phyloP scores from a whole-genome alignment of 2,329 filamentous ascomycete species.

The Aureobasidium sp. region DNA sequence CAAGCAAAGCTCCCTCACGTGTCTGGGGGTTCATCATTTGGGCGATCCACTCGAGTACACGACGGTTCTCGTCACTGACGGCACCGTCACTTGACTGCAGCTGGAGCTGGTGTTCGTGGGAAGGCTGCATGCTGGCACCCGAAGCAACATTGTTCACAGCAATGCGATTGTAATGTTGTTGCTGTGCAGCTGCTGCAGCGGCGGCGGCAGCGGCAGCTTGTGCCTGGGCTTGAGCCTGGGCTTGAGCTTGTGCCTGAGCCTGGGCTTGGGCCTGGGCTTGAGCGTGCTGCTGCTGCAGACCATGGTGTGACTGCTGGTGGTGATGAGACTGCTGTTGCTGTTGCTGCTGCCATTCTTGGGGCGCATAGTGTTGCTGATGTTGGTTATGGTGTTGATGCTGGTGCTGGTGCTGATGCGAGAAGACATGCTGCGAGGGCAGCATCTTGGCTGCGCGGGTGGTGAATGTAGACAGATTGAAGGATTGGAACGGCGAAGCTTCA shows the following conservation, averaged over 20 bases:
- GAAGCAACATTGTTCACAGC: constrained; percentile 31
- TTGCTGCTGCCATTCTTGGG: constrained; percentile 44
- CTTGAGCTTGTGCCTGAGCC: constrained; percentile 33
- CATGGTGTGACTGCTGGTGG: constrained; percentile 44
- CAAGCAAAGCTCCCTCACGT: constrained; percentile 82
- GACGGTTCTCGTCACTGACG: constrained; percentile 70
- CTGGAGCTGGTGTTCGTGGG: constrained; percentile 11
- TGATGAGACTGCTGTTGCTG: constrained; percentile 40
- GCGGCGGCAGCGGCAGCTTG: constrained; percentile 43
- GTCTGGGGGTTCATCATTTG: constrained; percentile 83
- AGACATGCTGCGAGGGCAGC: constrained; percentile 46
- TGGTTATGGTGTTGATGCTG: constrained; percentile 37
- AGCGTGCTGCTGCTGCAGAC: constrained; percentile 50
- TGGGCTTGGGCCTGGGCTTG: constrained; percentile 32
- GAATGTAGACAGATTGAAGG: constrained; percentile 3
- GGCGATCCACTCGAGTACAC: constrained; percentile 88
- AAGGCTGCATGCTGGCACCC: constrained; percentile 1
- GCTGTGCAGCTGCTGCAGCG: constrained; percentile 39
- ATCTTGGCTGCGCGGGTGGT: constrained; percentile 15
- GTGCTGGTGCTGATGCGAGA: constrained; percentile 52
- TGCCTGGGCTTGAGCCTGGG: constrained; percentile 23
- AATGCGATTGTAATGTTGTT: constrained; percentile 29
- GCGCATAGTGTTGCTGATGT: constrained; percentile 35
- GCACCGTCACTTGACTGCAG: constrained; percentile 7
- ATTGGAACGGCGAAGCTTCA: neutral